Evolutionary conservation across 495 filamentous ascomycete genomes (phyloP).

Genomic region (Talaromyces liani): DNA sequence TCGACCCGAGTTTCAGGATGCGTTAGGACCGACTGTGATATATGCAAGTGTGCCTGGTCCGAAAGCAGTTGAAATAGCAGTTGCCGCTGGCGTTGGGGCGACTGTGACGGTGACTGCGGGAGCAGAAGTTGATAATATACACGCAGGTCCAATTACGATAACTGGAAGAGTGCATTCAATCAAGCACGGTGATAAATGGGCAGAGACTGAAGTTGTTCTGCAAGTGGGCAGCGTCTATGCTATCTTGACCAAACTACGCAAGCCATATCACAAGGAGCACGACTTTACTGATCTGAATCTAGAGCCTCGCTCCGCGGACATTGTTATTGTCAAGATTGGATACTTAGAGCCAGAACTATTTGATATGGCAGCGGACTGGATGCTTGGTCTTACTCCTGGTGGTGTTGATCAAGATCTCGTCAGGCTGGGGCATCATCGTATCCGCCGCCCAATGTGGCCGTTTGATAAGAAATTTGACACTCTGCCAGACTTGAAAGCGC

Average conservation of each 20-base stretch:
- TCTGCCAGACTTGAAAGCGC: slow-evolving; percentile 30
- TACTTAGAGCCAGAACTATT: slow-evolving; percentile 52
- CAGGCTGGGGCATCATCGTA: slow-evolving; percentile 41
- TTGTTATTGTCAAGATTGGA: slow-evolving; percentile 54
- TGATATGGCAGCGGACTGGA: slow-evolving; percentile 48
- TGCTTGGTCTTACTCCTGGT: slow-evolving; percentile 46
- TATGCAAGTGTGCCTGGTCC: slow-evolving; percentile 51
- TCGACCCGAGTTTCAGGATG: slow-evolving; percentile 37
- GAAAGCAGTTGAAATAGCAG: slow-evolving; percentile 35
- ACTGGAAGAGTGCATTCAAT: slow-evolving; percentile 47
- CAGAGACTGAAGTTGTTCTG: slow-evolving; percentile 42
- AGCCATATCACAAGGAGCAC: slow-evolving; percentile 49
- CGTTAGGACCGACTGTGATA: slow-evolving; percentile 36
- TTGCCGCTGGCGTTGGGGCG: slow-evolving; percentile 41
- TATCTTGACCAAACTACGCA: slow-evolving; percentile 48
- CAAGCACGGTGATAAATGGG: slow-evolving; percentile 43
- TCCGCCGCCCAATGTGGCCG: slow-evolving; percentile 49
- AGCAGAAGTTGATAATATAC: slow-evolving; percentile 45
- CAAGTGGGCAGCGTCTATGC: slow-evolving; percentile 47
- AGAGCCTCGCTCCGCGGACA: slow-evolving; percentile 35
- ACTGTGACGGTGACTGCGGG: slow-evolving; percentile 48
- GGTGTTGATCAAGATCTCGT: slow-evolving; percentile 48
- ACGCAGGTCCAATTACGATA: slow-evolving; percentile 45
- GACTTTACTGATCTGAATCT: slow-evolving; percentile 48
- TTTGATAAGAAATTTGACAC: slow-evolving; percentile 36